Percentiles rank a stretch among this genome's conserved stretches.
These are phyloP conservation scores for Lasiodiplodia sp. DNA, from an alignment of 2,329 filamentous ascomycete species.

Conservation along the genomic window DNA sequence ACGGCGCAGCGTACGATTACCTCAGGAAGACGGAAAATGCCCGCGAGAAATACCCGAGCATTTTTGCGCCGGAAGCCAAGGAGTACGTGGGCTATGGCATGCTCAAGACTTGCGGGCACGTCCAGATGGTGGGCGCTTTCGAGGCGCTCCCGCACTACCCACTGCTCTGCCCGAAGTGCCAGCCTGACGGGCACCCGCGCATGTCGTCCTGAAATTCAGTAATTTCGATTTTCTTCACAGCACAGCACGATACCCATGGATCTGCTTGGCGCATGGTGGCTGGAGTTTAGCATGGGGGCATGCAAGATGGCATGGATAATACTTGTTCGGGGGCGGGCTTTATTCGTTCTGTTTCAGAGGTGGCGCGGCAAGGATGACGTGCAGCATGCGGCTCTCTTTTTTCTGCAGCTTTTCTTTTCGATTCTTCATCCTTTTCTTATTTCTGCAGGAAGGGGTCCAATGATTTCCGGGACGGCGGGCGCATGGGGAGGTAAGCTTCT, in stretches of 20 bases:
- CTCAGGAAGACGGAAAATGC: not conserved
- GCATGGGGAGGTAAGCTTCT: slow-evolving; percentile 9
- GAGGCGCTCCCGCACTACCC: slow-evolving; percentile 25
- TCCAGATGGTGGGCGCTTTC: slow-evolving; percentile 1
- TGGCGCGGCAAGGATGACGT: slow-evolving; percentile 19
- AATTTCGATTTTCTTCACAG: not conserved
- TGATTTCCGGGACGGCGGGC: slow-evolving; percentile 3
- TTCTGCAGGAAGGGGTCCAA: not conserved
- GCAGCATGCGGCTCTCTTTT: slow-evolving; percentile 8
- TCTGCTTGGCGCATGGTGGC: not conserved
- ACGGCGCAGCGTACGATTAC: slow-evolving; percentile 5
- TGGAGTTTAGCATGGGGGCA: not conserved
- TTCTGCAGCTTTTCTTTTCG: not conserved
- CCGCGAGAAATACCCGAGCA: not conserved
- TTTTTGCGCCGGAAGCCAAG: not conserved
- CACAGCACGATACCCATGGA: slow-evolving; percentile 6
- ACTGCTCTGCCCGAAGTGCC: slow-evolving; percentile 5
- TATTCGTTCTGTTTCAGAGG: not conserved
- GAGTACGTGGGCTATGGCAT: not conserved
- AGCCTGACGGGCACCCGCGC: slow-evolving; percentile 7
- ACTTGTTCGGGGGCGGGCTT: not conserved
- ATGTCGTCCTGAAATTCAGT: not conserved
- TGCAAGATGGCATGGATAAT: slow-evolving; percentile 3
- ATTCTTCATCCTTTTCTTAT: slow-evolving; percentile 8
- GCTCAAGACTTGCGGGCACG: slow-evolving; percentile 4